Evolutionary conservation across 129 eudicot species (phyloP).

Genomic region (Scalesia atractyloides): DNA sequence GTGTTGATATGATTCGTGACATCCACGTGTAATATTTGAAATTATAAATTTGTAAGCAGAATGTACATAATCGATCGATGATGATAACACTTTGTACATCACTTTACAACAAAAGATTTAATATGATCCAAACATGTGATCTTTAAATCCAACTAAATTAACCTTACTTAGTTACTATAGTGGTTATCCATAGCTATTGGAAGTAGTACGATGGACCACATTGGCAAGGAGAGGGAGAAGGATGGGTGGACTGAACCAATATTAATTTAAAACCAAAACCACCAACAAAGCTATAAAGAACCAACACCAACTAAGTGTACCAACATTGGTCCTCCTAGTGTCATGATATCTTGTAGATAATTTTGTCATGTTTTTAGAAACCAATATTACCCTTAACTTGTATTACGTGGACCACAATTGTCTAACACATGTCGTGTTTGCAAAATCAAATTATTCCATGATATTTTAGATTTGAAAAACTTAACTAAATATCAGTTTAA

Average conservation of each 20-base stretch:
- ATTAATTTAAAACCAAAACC: constrained; percentile 33
- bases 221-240: no score
- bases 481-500: not conserved
- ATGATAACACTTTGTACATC: not conserved
- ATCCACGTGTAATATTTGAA: no score
- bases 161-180: constrained; percentile 13
- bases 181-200: constrained; percentile 24
- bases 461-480: not conserved
- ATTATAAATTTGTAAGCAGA: no score
- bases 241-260: no score
- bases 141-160: constrained; percentile 2
- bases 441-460: not conserved
- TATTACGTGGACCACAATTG: constrained; percentile 22
- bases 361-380: constrained; percentile 7
- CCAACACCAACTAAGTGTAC: constrained; percentile 39
- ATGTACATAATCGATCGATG: no score
- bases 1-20: no score
- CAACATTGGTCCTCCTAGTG: constrained; percentile 38
- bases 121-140: constrained; percentile 16
- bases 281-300: constrained; percentile 39
- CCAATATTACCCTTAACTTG: constrained; percentile 1
- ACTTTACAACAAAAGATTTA: not conserved
- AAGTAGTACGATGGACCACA: constrained; percentile 41
- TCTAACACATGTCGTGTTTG: not conserved
- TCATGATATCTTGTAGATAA: constrained; percentile 7